These are phyloP conservation scores for Rhizopogon salebrosus DNA, from an alignment of 768 basidiomycete species.

Conservation along the genomic window DNA sequence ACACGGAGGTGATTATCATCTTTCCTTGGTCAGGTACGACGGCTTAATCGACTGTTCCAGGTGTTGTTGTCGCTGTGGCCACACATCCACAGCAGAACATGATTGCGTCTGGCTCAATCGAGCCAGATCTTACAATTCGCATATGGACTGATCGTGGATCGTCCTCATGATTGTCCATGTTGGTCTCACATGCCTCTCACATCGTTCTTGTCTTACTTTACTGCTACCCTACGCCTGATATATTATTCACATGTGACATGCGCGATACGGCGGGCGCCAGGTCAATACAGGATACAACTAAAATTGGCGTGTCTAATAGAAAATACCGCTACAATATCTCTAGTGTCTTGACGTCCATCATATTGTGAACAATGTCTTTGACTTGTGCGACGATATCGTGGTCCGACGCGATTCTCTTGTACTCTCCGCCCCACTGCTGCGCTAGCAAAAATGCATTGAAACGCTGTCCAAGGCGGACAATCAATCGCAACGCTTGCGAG, in stretches of 20 bases:
- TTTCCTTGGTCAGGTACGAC: not conserved
- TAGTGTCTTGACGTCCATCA: too few relatives aligned
- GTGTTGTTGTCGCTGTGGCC: constrained; percentile 8
- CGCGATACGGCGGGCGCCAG: too few relatives aligned
- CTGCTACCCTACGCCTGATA: constrained; percentile 1
- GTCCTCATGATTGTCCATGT: constrained; percentile 5
- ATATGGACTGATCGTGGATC: constrained; percentile 66
- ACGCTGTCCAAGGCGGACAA: too few relatives aligned
- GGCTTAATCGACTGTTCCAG: not conserved
- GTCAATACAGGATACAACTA: too few relatives aligned
- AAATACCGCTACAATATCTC: too few relatives aligned
- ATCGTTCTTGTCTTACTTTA: constrained; percentile 5
- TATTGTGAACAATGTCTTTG: too few relatives aligned
- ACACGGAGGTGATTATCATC: constrained; percentile 52
- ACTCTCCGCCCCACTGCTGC: too few relatives aligned
- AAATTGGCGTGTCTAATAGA: too few relatives aligned
- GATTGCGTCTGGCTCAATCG: constrained; percentile 85
- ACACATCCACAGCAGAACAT: constrained; percentile 84
- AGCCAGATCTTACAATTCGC: constrained; percentile 75
- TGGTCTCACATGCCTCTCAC: not conserved
- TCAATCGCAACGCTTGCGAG: too few relatives aligned
- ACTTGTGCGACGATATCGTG: too few relatives aligned
- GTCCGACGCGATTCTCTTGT: too few relatives aligned
- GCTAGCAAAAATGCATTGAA: too few relatives aligned
- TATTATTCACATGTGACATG: constrained; percentile 2